Base-by-base conservation (phyloP, 352 stramenopile genomes). In the Phytopythium helicoides region DNA sequence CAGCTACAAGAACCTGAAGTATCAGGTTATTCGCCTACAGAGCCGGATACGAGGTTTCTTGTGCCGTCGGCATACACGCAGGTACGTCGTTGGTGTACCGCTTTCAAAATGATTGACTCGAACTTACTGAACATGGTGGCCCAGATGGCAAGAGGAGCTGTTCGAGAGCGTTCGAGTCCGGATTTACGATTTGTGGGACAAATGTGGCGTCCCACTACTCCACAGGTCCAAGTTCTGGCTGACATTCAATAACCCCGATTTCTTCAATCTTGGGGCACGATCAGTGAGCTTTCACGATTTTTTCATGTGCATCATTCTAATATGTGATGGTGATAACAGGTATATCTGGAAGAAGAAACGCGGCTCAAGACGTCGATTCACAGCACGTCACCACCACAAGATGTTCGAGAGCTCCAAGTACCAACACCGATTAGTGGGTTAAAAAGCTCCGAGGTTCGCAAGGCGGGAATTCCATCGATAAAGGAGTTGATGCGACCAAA, bases 141-240 rank as follows among this genome's bases (percentile, higher is more conserved):
- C 1, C 18, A 92, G 80, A 47, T 91, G 77, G 80, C 86, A 84
- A 50, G 36, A 61, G n/a, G 58, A 66, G 8, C 58, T 90, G 64
- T 76, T 91, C 52, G 64, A 81, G 44, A 68, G 62, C 15, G 73
- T 65, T 19, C 72, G 78, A 2, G 58, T 57, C 33, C 77, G 75
- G 35, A 81, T 90, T n/a, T 91, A 88, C 36, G 71, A 79, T 34
- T 41, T 89, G 28, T 93, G 83, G 83, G 59, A 76, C 25, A 65
- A 76, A 39, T 86, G 71, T 34, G 70, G 86, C 45, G 79, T 82
- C 15, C 74, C 83, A 6, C 48, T 93, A 19, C 56, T 90, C 0
- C 74, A 93, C 60, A 70, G 83, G 16, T 89, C 83, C 44, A 90
- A 92, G 50, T 93, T 93, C 48, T 93, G 83, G 83, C 60, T 91